phyloP scores from a whole-genome alignment of 1,284 basidiomycete genomes.

The Prillingera fragicola region DNA sequence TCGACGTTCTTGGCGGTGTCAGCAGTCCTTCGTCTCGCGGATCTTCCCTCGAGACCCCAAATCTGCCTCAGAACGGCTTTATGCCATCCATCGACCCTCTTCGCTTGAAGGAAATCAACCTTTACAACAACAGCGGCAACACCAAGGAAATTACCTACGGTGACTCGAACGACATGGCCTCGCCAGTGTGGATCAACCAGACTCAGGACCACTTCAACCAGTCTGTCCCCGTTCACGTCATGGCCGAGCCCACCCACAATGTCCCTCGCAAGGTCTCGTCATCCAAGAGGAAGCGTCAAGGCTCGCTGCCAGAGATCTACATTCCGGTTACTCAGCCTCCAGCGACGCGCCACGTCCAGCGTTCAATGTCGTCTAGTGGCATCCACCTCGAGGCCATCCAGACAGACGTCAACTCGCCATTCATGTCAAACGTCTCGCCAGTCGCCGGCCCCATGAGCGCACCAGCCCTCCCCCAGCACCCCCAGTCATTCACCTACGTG shows the following conservation, averaged over 20 bases:
- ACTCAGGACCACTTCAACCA: background rate
- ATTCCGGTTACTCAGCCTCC: constrained; percentile 4
- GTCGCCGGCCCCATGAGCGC: constrained; percentile 10
- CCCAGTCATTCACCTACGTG: constrained; percentile 7
- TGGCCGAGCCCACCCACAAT: too few relatives aligned
- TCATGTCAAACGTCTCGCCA: constrained; percentile 6
- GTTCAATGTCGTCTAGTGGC: constrained; percentile 13
- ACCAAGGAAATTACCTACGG: too few relatives aligned
- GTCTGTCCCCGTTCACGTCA: background rate
- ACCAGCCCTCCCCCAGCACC: constrained; percentile 8
- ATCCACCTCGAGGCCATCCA: background rate
- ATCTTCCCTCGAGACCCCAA: constrained; percentile 17
- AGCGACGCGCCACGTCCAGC: constrained; percentile 9
- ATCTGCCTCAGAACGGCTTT: constrained; percentile 4
- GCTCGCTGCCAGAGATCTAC: constrained; percentile 14
- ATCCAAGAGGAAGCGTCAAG: constrained; percentile 16
- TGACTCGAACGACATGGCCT: constrained; percentile 2
- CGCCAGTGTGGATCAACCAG: background rate
- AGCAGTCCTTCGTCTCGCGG: constrained; percentile 12
- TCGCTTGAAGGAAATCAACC: constrained; percentile 10
- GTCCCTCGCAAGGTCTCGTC: background rate
- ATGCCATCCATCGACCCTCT: constrained; percentile 14
- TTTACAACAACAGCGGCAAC: constrained; percentile 1
- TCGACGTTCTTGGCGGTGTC: constrained; percentile 8
- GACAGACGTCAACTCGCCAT: constrained; percentile 5